Evolutionary conservation across 129 eudicot species (phyloP).

Genomic region (Escallonia herrerae): DNA sequence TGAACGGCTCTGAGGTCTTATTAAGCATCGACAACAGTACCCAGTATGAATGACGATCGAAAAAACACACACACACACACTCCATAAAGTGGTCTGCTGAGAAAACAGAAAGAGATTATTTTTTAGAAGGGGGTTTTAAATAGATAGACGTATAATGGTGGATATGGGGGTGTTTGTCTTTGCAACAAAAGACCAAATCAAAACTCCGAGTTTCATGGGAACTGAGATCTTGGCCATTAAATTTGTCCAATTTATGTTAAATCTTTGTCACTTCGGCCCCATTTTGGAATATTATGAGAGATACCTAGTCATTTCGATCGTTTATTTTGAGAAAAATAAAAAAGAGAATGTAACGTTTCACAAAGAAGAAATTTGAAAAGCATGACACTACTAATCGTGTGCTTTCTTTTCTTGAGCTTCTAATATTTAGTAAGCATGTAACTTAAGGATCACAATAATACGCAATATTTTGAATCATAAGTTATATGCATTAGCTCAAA

Average conservation of each 20-base stretch:
- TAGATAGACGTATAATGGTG: neutral
- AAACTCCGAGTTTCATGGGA: constrained; percentile 30
- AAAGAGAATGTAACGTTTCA: no score
- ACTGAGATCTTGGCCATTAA: constrained; percentile 46
- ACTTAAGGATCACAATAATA: no score
- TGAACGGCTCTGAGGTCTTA: constrained; percentile 18
- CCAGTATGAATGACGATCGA: constrained; percentile 23
- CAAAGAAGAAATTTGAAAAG: no score
- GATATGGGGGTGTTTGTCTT: constrained; percentile 26
- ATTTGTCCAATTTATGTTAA: constrained; percentile 26
- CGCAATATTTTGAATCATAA: no score
- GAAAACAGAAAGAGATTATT: constrained; percentile 29
- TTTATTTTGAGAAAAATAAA: no score
- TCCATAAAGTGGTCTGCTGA: constrained; percentile 34
- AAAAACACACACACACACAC: constrained; percentile 8
- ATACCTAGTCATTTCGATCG: no score
- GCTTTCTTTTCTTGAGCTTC: no score
- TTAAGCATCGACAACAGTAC: constrained; percentile 19
- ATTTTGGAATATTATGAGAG: neutral
- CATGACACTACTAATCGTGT: no score
- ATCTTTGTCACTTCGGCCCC: constrained; percentile 11
- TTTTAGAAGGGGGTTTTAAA: constrained; percentile 7
- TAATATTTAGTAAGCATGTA: no score
- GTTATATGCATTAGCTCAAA: no score
- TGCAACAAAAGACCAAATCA: constrained; percentile 32